A percentile compares a stretch with the other conserved stretches of the same genome.
phyloP scores from a whole-genome alignment of 106 monocot genomes.

The Alisma plantagoaquatica region DNA sequence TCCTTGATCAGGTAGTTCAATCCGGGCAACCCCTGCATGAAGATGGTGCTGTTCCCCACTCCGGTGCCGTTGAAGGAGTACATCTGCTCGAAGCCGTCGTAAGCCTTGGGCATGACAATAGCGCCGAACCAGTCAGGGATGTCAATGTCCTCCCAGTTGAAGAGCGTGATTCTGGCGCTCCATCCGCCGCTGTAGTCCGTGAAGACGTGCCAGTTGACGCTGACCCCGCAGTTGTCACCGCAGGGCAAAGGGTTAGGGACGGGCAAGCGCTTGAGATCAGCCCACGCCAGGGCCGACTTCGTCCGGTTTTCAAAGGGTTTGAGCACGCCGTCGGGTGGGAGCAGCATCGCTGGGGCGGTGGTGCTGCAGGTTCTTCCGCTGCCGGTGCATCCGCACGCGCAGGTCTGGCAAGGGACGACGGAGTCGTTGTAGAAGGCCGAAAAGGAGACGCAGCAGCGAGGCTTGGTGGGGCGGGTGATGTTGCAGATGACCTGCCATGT shows the following conservation, averaged over 20 bases:
- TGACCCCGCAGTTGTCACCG: constrained; percentile 20
- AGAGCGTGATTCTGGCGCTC: constrained; percentile 24
- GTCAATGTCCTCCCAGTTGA: constrained; percentile 15
- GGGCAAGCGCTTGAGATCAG: constrained; percentile 8
- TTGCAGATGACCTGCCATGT: constrained; percentile 34
- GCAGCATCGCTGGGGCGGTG: constrained; percentile 14
- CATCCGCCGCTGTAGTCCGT: constrained; percentile 20
- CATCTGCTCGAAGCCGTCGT: constrained; percentile 10
- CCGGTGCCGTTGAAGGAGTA: constrained; percentile 62
- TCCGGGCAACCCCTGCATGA: constrained; percentile 41
- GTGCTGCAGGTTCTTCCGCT: constrained; percentile 3
- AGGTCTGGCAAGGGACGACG: constrained; percentile 22
- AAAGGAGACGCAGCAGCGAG: constrained; percentile 18
- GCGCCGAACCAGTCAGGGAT: constrained; percentile 21
- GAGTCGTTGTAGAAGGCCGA: constrained; percentile 28
- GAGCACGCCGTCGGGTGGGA: constrained; percentile 21
- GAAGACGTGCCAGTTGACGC: constrained; percentile 25
- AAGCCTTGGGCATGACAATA: constrained; percentile 6
- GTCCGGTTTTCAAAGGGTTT: constrained; percentile 21
- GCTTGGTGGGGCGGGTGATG: constrained; percentile 8
- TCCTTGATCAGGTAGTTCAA: constrained; percentile 42
- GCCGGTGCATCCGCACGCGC: constrained; percentile 17
- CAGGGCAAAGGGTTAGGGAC: constrained; percentile 18
- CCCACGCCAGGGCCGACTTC: constrained; percentile 15
- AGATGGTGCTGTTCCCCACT: constrained; percentile 42